A percentile compares a stretch with the other conserved stretches of the same genome.
These are phyloP conservation scores for Austroboletus eburneus DNA, from an alignment of 768 basidiomycete species.

Conservation along the genomic window DNA sequence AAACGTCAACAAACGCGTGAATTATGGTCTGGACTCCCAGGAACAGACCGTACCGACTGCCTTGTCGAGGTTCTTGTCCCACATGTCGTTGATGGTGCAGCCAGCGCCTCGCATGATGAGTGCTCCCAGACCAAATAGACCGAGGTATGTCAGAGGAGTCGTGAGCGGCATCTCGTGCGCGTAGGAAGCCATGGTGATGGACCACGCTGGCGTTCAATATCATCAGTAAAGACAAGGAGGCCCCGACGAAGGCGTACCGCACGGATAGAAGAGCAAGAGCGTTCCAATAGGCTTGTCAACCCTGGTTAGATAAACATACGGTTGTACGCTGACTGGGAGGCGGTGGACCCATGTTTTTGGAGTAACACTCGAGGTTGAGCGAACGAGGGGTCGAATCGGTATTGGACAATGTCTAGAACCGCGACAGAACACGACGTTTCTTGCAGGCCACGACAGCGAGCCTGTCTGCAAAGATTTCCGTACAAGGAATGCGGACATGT, in stretches of 20 bases:
- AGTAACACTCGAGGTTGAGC: conserved; percentile 11
- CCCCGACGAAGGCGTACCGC: conserved; percentile 53
- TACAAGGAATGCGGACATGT: conserved; percentile 5
- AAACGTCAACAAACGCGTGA: not conserved
- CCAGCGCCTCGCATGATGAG: conserved; percentile 97
- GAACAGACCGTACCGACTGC: conserved; percentile 65
- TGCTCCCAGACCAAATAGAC: conserved; percentile 86
- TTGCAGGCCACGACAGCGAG: conserved; percentile 1
- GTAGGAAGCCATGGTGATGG: conserved; percentile 94
- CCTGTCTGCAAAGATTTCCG: not conserved
- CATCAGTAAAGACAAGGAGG: too few species aligned
- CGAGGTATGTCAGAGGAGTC: conserved; percentile 68
- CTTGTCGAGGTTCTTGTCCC: conserved; percentile 90
- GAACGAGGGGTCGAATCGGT: conserved; percentile 8
- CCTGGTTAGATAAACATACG: conserved; percentile 84
- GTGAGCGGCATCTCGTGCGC: conserved; percentile 63
- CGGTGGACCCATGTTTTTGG: conserved; percentile 61
- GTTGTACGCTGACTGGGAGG: conserved; percentile 54
- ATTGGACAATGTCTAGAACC: not conserved
- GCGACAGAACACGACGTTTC: not conserved
- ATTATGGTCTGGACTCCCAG: too few species aligned
- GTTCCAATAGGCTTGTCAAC: conserved; percentile 97
- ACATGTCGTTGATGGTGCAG: conserved; percentile 98
- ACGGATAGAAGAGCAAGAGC: conserved; percentile 87
- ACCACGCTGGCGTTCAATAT: conserved; percentile 78